Evolutionary conservation across 1,284 basidiomycete genomes (phyloP).

Genomic region (Microbotryum silenes-acaulis): DNA sequence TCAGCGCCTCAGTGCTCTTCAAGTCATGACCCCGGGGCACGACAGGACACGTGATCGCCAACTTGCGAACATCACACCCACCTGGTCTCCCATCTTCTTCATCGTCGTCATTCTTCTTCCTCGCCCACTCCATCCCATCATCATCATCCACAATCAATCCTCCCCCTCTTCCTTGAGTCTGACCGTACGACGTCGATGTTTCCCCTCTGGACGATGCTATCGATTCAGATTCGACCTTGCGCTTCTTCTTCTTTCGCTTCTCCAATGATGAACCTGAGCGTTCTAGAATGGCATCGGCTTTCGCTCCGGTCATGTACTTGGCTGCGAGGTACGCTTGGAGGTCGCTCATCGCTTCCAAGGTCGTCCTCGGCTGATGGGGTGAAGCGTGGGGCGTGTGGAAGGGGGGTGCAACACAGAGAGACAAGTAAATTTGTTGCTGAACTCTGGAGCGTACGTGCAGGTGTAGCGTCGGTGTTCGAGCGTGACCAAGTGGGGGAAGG

Average conservation of each 20-base stretch:
- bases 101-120: conserved; percentile 35
- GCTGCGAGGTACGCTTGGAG: conserved; percentile 49
- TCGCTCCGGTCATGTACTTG: conserved; percentile 89
- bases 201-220: not conserved
- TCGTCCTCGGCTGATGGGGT: not conserved
- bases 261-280: conserved; percentile 46
- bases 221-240: conserved; percentile 48
- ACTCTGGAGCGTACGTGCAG: too few relatives aligned
- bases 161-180: not conserved
- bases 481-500: too few relatives aligned
- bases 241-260: conserved; percentile 57
- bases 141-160: conserved; percentile 42
- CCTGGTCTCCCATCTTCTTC: conserved; percentile 44
- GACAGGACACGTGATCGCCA: not conserved
- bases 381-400: not conserved
- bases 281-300: conserved; percentile 88
- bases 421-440: too few relatives aligned
- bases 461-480: too few relatives aligned
- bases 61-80: conserved; percentile 27
- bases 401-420: not conserved
- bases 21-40: not conserved
- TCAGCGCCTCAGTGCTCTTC: not conserved
- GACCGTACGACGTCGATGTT: not conserved
- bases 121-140: conserved; percentile 35
- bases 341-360: conserved; percentile 36